These are phyloP conservation scores for Dactylellina sp. DNA, from an alignment of 2,329 filamentous ascomycete species.

Conservation along the genomic window DNA sequence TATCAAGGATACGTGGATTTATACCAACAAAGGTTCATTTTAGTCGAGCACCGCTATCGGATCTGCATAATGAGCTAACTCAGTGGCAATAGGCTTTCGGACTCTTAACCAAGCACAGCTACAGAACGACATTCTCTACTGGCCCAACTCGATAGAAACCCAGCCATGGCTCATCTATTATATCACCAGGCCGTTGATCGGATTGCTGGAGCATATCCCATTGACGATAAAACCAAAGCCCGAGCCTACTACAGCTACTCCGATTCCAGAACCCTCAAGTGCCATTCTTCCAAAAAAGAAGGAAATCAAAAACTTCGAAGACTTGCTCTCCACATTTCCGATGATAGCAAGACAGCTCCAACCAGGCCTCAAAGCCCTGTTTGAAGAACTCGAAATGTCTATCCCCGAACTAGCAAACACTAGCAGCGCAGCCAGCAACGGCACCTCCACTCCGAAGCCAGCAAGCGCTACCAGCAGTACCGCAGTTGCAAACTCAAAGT, in stretches of 20 bases:
- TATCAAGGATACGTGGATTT: constrained; percentile 90
- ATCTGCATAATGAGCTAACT: constrained; percentile 11
- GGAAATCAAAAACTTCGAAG: constrained; percentile 88
- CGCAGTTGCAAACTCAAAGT: constrained; percentile 26
- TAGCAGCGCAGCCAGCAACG: constrained; percentile 67
- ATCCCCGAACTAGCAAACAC: constrained; percentile 40
- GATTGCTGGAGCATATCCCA: constrained; percentile 74
- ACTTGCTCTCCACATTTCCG: constrained; percentile 89
- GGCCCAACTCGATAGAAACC: constrained; percentile 86
- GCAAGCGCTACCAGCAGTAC: constrained; percentile 66
- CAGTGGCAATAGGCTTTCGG: constrained; percentile 79
- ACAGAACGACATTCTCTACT: constrained; percentile 85
- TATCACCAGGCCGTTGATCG: constrained; percentile 88
- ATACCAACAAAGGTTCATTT: constrained; percentile 87
- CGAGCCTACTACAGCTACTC: constrained; percentile 1
- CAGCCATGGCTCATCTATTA: constrained; percentile 97
- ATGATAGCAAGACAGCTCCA: constrained; percentile 98
- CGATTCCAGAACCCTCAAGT: constrained; percentile 59
- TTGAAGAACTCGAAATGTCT: constrained; percentile 81
- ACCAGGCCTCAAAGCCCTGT: constrained; percentile 85
- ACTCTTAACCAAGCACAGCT: constrained; percentile 88
- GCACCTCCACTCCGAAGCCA: constrained; percentile 66
- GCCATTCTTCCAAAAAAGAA: constrained; percentile 75
- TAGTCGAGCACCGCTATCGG: background rate
- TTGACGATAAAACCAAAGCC: constrained; percentile 57